phyloP scores from a whole-genome alignment of 2,329 filamentous ascomycete species.

The Ampelomyces quisqualis region DNA sequence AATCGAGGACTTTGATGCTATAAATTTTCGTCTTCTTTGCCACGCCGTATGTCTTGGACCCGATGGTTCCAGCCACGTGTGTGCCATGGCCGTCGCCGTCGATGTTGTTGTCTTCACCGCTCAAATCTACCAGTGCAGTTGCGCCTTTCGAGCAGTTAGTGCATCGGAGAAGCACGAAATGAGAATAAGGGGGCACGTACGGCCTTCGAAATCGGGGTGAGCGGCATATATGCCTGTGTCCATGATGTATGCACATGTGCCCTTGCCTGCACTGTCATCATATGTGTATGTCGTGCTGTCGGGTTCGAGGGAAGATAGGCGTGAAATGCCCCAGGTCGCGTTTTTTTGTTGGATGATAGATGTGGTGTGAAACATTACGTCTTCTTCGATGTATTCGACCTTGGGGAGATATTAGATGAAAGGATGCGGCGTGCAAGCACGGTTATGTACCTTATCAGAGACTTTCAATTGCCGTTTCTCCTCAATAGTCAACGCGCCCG shows the following conservation, averaged over 20 bases:
- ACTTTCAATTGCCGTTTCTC: slow-evolving; percentile 29
- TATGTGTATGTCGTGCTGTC: slow-evolving; percentile 40
- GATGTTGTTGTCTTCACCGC: slow-evolving; percentile 20
- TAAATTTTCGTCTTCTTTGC: slow-evolving; percentile 40
- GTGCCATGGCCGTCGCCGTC: slow-evolving; percentile 41
- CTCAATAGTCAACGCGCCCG: slow-evolving; percentile 31
- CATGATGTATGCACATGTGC: slow-evolving; percentile 59
- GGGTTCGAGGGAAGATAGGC: slow-evolving; percentile 39
- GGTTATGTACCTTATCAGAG: slow-evolving; percentile 24
- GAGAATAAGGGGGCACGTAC: slow-evolving; percentile 18
- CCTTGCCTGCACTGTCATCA: slow-evolving; percentile 40
- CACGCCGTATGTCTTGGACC: slow-evolving; percentile 35
- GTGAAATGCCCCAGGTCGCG: slow-evolving; percentile 45
- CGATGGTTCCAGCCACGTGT: slow-evolving; percentile 40
- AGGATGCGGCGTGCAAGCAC: background rate
- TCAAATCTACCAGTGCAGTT: slow-evolving; percentile 29
- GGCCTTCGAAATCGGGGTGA: slow-evolving; percentile 49
- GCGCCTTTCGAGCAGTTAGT: slow-evolving; percentile 20
- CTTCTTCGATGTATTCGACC: slow-evolving; percentile 42
- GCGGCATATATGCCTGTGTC: slow-evolving; percentile 62
- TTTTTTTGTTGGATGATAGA: slow-evolving; percentile 37
- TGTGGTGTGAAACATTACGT: slow-evolving; percentile 30
- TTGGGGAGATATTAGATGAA: slow-evolving; percentile 8
- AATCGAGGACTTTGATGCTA: slow-evolving; percentile 42
- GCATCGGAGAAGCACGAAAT: background rate